Conservation (phyloP, 2,329 filamentous ascomycete genomes). For the Phialophora expanda region DNA sequence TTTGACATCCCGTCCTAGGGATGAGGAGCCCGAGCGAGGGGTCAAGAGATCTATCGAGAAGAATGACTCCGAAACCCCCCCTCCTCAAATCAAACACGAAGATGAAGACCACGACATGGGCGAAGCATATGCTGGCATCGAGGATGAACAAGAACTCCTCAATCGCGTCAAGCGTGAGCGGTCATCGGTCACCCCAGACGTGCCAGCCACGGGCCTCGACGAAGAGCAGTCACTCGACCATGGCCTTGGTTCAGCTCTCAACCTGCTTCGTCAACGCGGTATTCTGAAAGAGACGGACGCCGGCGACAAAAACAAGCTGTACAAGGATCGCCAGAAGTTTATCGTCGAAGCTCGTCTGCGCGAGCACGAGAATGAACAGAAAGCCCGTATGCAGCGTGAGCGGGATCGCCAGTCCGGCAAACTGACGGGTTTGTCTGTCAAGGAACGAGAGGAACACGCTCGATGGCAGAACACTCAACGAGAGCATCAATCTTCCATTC, state of each 20-base stretch:
- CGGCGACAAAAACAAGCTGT: constrained; percentile 67
- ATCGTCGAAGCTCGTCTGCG: constrained; percentile 76
- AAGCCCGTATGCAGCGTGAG: constrained; percentile 81
- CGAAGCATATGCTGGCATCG: constrained; percentile 57
- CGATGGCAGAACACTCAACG: constrained; percentile 86
- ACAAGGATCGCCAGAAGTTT: constrained; percentile 77
- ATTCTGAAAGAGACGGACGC: constrained; percentile 71
- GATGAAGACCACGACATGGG: constrained; percentile 62
- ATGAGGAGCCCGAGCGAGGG: constrained; percentile 50
- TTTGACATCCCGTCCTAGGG: constrained; percentile 66
- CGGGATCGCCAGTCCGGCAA: constrained; percentile 82
- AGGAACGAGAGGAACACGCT: constrained; percentile 87
- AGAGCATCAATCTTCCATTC: constrained; percentile 80
- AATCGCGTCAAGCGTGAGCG: constrained; percentile 58
- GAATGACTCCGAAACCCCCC: constrained; percentile 11
- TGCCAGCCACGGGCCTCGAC: constrained; percentile 75
- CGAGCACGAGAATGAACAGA: constrained; percentile 78
- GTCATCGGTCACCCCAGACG: constrained; percentile 52
- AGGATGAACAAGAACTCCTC: constrained; percentile 55
- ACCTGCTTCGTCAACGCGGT: constrained; percentile 82
- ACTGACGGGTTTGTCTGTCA: constrained; percentile 85
- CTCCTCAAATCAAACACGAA: constrained; percentile 45
- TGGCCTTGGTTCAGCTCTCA: constrained; percentile 81
- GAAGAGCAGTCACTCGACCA: constrained; percentile 80
- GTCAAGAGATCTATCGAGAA: constrained; percentile 36